Conservation (phyloP, 306 rosid genomes). For the Gillenia trifoliata region DNA sequence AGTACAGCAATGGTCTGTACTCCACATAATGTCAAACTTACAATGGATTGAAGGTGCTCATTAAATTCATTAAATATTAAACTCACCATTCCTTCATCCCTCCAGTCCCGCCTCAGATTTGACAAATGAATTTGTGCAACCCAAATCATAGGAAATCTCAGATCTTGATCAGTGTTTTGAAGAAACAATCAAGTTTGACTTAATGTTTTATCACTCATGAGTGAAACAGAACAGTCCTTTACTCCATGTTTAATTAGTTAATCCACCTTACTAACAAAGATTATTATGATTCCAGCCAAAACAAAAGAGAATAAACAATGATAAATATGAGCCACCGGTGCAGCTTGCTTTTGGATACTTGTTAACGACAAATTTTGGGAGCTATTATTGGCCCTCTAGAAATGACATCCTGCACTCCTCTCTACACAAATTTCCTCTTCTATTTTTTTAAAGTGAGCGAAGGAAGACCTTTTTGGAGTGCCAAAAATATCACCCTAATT, state of each 20-base stretch:
- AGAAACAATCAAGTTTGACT: neutral
- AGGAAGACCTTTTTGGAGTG: too few relatives aligned
- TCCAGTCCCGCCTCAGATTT: neutral
- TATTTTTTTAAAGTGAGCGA: neutral
- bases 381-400: neutral
- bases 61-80: neutral
- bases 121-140: neutral
- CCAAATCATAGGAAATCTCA: neutral
- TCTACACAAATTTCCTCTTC: neutral
- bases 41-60: neutral
- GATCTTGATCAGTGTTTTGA: neutral
- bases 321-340: neutral
- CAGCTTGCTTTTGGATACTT: neutral
- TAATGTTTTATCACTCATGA: neutral
- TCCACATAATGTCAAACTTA: neutral
- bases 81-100: neutral
- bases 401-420: neutral
- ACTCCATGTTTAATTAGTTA: neutral
- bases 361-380: neutral
- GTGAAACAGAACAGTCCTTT: neutral
- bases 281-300: neutral
- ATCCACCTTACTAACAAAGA: neutral
- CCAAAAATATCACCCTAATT: neutral
- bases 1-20: neutral
- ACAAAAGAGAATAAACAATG: neutral